A percentile compares a stretch with the other conserved stretches of the same genome.
These are phyloP conservation scores for Saccharomycopsis selenospora DNA, from an alignment of 805 yeast species.

Conservation along the genomic window DNA sequence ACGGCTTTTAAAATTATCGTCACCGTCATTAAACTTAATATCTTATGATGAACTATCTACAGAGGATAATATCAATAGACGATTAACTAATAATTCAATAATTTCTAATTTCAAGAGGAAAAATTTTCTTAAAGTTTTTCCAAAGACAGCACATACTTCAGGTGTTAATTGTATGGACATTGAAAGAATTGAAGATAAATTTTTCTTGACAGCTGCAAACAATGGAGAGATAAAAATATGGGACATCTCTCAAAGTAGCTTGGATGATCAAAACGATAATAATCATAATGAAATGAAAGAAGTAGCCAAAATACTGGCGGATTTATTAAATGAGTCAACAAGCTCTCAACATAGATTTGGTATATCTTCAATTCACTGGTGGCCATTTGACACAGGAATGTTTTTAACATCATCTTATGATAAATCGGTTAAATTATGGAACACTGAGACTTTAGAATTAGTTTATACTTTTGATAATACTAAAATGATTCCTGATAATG, in stretches of 20 bases:
- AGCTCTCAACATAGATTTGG: constrained; percentile 52
- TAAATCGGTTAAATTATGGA: constrained; percentile 73
- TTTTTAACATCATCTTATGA: constrained; percentile 80
- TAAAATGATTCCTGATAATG: constrained; percentile 9
- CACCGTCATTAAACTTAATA: background rate
- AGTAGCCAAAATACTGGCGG: background rate
- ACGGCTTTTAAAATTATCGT: background rate
- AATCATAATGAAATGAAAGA: background rate
- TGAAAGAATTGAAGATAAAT: background rate
- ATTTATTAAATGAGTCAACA: background rate
- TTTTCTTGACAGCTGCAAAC: background rate
- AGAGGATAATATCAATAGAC: background rate
- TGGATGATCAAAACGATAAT: background rate
- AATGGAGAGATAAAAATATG: constrained; percentile 1
- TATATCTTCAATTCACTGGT: constrained; percentile 71
- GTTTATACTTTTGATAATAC: constrained; percentile 52
- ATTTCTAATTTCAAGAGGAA: background rate
- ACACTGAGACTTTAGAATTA: constrained; percentile 54
- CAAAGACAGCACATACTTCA: background rate
- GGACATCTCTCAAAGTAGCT: background rate
- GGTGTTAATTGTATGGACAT: background rate
- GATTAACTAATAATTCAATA: background rate
- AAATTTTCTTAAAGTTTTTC: background rate
- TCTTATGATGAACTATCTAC: background rate
- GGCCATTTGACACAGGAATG: constrained; percentile 84